These are phyloP conservation scores for Mycena maculata DNA, from an alignment of 768 basidiomycete species.

Conservation along the genomic window DNA sequence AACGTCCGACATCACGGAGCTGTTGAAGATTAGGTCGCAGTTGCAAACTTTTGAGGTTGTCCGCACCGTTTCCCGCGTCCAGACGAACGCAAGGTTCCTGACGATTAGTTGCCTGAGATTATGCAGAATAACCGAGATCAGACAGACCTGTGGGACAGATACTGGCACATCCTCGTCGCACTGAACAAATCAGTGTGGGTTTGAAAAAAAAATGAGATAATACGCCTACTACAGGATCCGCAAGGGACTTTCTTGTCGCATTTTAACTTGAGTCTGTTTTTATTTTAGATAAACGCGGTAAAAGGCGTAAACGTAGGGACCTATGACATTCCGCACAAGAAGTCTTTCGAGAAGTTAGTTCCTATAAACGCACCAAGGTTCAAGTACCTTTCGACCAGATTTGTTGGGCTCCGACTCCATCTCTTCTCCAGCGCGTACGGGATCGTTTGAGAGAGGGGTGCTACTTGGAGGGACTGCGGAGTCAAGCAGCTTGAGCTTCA, in stretches of 20 bases:
- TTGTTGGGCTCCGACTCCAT: neutral
- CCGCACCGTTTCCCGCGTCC: constrained; percentile 44
- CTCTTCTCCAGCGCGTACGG: neutral
- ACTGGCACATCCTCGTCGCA: constrained; percentile 45
- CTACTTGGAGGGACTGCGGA: constrained; percentile 8
- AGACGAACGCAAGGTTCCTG: constrained; percentile 47
- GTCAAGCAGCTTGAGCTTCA: neutral
- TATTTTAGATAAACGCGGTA: neutral
- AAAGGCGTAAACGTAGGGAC: neutral
- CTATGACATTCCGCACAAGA: constrained; percentile 34
- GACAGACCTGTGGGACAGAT: constrained; percentile 45
- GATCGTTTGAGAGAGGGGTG: neutral
- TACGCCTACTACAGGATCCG: constrained; percentile 21
- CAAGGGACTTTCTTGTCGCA: constrained; percentile 51
- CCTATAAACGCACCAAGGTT: neutral
- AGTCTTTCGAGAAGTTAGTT: constrained; percentile 11
- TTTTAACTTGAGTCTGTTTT: constrained; percentile 50
- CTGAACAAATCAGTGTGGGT: neutral
- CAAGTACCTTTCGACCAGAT: constrained; percentile 18
- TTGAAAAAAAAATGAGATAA: neutral
- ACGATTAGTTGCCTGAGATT: constrained; percentile 31
- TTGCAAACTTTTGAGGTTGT: neutral
- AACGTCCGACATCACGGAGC: constrained; percentile 53
- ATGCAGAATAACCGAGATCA: neutral
- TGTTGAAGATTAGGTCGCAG: constrained; percentile 19